Conservation (phyloP, 1,284 basidiomycete species). For the Melampsora larici-populina region DNA sequence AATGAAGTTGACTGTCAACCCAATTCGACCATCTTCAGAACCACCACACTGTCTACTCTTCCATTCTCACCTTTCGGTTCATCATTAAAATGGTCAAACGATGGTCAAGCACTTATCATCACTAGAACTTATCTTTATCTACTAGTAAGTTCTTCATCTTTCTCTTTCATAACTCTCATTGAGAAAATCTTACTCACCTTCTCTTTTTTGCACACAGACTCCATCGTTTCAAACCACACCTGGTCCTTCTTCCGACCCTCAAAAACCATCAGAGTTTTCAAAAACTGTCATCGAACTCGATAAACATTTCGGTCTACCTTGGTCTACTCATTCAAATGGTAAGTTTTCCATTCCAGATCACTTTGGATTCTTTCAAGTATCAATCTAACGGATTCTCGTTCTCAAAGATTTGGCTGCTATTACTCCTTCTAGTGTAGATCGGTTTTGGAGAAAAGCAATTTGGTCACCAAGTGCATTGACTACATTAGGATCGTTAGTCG, state of each 20-base stretch:
- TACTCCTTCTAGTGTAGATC: slow-evolving; percentile 18
- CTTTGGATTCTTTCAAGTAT: not conserved
- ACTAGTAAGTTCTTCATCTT: slow-evolving; percentile 6
- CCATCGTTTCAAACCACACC: too few species aligned
- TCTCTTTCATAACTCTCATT: too few species aligned
- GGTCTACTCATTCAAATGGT: slow-evolving; percentile 31
- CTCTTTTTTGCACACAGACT: not conserved
- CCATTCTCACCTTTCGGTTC: slow-evolving; percentile 4
- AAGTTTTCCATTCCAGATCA: not conserved
- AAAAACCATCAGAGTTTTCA: not conserved
- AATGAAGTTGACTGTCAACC: slow-evolving; percentile 9
- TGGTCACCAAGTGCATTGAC: slow-evolving; percentile 36
- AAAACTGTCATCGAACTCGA: slow-evolving; percentile 28
- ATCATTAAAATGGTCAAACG: slow-evolving; percentile 20
- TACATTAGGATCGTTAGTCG: slow-evolving; percentile 26
- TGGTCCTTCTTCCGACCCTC: not conserved
- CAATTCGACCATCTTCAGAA: not conserved
- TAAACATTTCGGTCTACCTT: slow-evolving; percentile 28
- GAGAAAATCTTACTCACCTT: too few species aligned
- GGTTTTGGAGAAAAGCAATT: slow-evolving; percentile 19
- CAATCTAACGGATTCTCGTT: not conserved
- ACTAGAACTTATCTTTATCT: slow-evolving; percentile 15
- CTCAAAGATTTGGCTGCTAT: slow-evolving; percentile 10
- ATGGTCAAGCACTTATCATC: slow-evolving; percentile 25
- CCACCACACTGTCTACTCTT: not conserved